These are phyloP conservation scores for Tulasnella sp. DNA, from an alignment of 768 basidiomycete genomes.

Conservation along the genomic window DNA sequence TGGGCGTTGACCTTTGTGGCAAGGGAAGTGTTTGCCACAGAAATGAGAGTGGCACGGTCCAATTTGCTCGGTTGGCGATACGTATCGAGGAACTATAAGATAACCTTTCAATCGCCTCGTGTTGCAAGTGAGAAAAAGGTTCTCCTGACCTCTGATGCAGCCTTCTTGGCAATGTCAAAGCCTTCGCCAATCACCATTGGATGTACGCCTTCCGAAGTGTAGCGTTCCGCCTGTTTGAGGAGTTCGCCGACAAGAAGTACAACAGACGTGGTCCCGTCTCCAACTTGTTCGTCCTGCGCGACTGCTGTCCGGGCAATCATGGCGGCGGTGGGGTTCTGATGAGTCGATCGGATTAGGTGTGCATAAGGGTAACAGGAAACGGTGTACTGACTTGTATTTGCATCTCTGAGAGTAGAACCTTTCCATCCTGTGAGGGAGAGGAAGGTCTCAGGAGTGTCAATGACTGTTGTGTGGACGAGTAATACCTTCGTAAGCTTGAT, in stretches of 20 bases:
- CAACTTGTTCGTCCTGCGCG: slow-evolving; percentile 98
- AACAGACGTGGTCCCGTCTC: slow-evolving; percentile 97
- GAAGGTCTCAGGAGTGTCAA: background rate
- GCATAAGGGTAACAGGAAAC: background rate
- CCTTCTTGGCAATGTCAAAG: slow-evolving; percentile 97
- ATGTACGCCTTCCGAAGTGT: slow-evolving; percentile 96
- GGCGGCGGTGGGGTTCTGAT: slow-evolving; percentile 86
- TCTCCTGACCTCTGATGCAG: slow-evolving; percentile 68
- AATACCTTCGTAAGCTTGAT: slow-evolving; percentile 95
- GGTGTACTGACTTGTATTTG: slow-evolving; percentile 56
- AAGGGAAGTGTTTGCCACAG: slow-evolving; percentile 91
- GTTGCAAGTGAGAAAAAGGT: background rate
- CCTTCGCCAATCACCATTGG: slow-evolving; percentile 93
- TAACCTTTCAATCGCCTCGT: slow-evolving; percentile 25
- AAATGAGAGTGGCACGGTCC: slow-evolving; percentile 85
- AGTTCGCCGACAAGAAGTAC: slow-evolving; percentile 93
- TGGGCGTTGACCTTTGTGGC: slow-evolving; percentile 80
- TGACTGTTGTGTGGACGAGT: background rate
- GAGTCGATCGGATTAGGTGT: background rate
- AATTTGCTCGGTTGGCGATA: slow-evolving; percentile 74
- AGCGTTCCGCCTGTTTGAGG: slow-evolving; percentile 95
- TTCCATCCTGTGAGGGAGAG: slow-evolving; percentile 57
- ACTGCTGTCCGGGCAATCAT: slow-evolving; percentile 99
- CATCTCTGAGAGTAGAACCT: slow-evolving; percentile 97
- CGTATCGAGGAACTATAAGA: slow-evolving; percentile 73